Evolutionary conservation across 352 stramenopile genomes (phyloP).

Genomic region (Globisporangium nunn): DNA sequence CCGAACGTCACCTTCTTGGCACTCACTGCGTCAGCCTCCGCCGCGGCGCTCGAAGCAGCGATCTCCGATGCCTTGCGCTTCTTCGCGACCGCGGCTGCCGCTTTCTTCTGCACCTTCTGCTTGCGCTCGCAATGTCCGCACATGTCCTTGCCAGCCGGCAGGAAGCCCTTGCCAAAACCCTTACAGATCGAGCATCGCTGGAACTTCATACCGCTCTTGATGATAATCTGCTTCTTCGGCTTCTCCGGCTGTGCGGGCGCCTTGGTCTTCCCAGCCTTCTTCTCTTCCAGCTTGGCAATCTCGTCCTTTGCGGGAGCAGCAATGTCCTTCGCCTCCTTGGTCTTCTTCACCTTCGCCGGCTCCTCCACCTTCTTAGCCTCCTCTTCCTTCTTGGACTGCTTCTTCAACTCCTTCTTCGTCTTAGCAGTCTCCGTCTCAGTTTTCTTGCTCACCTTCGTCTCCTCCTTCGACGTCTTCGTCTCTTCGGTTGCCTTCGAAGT

Average conservation of each 20-base stretch:
- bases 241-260: slow-evolving; percentile 17
- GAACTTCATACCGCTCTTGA: slow-evolving; percentile 69
- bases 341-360: slow-evolving; percentile 10
- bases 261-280: slow-evolving; percentile 12
- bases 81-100: slow-evolving; percentile 36
- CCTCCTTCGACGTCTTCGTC: slow-evolving; percentile 1
- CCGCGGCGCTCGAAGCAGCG: slow-evolving; percentile 22
- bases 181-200: slow-evolving; percentile 58
- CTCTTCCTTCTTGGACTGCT: slow-evolving; percentile 7
- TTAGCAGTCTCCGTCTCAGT: slow-evolving; percentile 7
- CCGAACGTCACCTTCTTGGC: slow-evolving; percentile 83
- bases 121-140: slow-evolving; percentile 73
- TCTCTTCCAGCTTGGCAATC: slow-evolving; percentile 2
- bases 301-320: slow-evolving; percentile 4
- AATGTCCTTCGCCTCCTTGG: slow-evolving; percentile 13
- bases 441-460: slow-evolving; percentile 16
- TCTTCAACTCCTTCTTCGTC: slow-evolving; percentile 1
- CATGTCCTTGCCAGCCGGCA: slow-evolving; percentile 49
- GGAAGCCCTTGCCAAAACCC: slow-evolving; percentile 66
- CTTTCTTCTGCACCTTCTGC: slow-evolving; percentile 58
- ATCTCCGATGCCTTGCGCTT: slow-evolving; percentile 48
- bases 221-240: slow-evolving; percentile 24
- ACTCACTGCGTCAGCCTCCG: slow-evolving; percentile 21
- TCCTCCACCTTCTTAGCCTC: slow-evolving; percentile 8
- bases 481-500: background rate